Percentiles rank a stretch among this genome's conserved stretches.
phyloP scores from a whole-genome alignment of 768 basidiomycete genomes.

The Calvatia gigantea region DNA sequence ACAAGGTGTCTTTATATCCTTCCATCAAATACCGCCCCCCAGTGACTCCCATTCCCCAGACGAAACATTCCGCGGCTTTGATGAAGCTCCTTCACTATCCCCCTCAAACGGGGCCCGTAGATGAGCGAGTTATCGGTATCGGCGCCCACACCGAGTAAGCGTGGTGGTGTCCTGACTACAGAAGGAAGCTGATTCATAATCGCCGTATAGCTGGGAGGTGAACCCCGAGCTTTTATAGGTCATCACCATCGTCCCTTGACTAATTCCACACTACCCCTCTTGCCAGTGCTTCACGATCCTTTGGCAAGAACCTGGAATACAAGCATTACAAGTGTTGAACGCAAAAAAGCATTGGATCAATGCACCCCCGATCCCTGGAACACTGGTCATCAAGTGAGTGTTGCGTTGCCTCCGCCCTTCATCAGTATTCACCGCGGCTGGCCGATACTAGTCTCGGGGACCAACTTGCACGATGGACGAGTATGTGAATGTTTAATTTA shows the following conservation, averaged over 20 bases:
- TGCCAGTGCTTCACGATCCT: constrained; percentile 82
- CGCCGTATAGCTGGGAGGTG: constrained; percentile 38
- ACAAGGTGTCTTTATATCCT: constrained; percentile 60
- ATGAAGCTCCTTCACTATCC: constrained; percentile 84
- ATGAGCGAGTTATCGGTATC: constrained; percentile 74
- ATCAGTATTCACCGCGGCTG: neutral
- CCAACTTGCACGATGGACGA: constrained; percentile 88
- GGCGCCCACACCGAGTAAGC: constrained; percentile 78
- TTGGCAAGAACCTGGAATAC: constrained; percentile 71
- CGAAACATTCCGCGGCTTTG: constrained; percentile 71
- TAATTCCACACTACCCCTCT: neutral
- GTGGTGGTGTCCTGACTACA: neutral
- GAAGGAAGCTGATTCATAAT: neutral
- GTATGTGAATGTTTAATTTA: constrained; percentile 34
- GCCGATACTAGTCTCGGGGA: constrained; percentile 61
- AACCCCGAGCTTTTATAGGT: constrained; percentile 5
- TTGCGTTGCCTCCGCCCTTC: neutral
- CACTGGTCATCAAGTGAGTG: constrained; percentile 81
- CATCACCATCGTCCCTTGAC: neutral
- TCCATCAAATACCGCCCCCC: neutral
- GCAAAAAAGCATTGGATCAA: constrained; percentile 75
- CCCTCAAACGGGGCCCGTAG: constrained; percentile 56
- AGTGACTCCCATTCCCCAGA: constrained; percentile 38
- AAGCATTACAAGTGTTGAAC: constrained; percentile 83
- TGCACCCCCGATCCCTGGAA: constrained; percentile 74